These are phyloP conservation scores for Coemansia sp. DNA, from an alignment of 192 early-diverging fungal genomes.

Conservation along the genomic window DNA sequence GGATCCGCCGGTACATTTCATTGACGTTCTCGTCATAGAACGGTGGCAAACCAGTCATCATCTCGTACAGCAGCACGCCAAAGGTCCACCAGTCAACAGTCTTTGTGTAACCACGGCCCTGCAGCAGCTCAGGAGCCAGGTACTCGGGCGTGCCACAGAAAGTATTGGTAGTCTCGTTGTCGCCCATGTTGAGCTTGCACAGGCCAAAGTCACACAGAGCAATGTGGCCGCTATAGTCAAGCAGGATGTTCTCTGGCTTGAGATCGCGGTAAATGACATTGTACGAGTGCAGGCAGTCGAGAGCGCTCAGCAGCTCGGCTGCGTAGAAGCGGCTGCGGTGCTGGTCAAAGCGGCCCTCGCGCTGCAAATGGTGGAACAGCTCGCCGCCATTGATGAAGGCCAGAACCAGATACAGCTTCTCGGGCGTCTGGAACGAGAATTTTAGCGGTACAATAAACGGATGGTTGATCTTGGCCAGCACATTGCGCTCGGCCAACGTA, in stretches of 20 bases:
- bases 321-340: constrained; percentile 90
- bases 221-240: constrained; percentile 94
- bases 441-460: constrained; percentile 94
- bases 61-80: constrained; percentile 87
- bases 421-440: constrained; percentile 90
- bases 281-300: constrained; percentile 90
- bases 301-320: constrained; percentile 83
- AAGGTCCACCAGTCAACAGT: constrained; percentile 98
- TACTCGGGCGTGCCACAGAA: constrained; percentile 99
- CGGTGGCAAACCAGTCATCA: constrained; percentile 85
- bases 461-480: constrained; percentile 84
- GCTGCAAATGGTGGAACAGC: constrained; percentile 92
- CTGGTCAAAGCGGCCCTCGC: constrained; percentile 83
- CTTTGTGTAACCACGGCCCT: constrained; percentile 83
- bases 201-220: constrained; percentile 92
- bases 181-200: constrained; percentile 92
- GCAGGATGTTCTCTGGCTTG: constrained; percentile 93
- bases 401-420: constrained; percentile 93
- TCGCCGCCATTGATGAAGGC: constrained; percentile 97
- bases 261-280: constrained; percentile 90
- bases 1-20: constrained; percentile 93
- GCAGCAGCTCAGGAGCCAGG: constrained; percentile 87
- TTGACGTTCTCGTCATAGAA: constrained; percentile 95
- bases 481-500: constrained; percentile 88
- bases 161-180: constrained; percentile 87